Evolutionary conservation across 768 basidiomycete genomes (phyloP).

Genomic region (Lactifluus piperatus): DNA sequence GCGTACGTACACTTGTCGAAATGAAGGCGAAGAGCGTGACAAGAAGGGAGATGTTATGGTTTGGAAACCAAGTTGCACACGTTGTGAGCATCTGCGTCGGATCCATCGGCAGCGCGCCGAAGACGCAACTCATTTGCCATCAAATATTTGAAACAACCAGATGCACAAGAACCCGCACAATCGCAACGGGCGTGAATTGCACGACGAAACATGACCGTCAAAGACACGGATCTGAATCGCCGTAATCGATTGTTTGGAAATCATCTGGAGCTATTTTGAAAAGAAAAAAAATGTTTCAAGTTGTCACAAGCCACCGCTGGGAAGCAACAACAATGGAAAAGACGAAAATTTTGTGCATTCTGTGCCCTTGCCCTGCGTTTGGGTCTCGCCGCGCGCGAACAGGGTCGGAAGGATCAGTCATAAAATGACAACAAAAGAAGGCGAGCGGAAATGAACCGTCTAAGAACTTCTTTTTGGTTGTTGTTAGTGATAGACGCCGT

Average conservation of each 20-base stretch:
- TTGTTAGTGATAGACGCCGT: constrained; percentile 10
- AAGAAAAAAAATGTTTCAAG: not conserved
- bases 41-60: constrained; percentile 6
- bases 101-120: constrained; percentile 55
- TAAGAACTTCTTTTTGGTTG: constrained; percentile 24
- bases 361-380: constrained; percentile 33
- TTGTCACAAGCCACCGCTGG: not conserved
- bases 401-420: not conserved
- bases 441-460: constrained; percentile 36
- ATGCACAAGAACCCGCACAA: not conserved
- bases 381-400: constrained; percentile 24
- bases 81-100: constrained; percentile 56
- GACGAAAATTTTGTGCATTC: constrained; percentile 51
- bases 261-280: not conserved
- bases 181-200: not conserved
- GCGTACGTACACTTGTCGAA: not conserved
- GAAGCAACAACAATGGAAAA: not conserved
- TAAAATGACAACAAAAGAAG: not conserved
- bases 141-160: not conserved
- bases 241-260: constrained; percentile 49
- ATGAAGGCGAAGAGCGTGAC: not conserved
- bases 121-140: constrained; percentile 24
- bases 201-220: too few relatives aligned
- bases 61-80: constrained; percentile 59
- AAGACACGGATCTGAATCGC: constrained; percentile 55